Percentiles rank a stretch among this genome's conserved stretches.
Evolutionary conservation across 2,329 filamentous ascomycete species (phyloP).

Genomic region (Neonectria magnoliae): DNA sequence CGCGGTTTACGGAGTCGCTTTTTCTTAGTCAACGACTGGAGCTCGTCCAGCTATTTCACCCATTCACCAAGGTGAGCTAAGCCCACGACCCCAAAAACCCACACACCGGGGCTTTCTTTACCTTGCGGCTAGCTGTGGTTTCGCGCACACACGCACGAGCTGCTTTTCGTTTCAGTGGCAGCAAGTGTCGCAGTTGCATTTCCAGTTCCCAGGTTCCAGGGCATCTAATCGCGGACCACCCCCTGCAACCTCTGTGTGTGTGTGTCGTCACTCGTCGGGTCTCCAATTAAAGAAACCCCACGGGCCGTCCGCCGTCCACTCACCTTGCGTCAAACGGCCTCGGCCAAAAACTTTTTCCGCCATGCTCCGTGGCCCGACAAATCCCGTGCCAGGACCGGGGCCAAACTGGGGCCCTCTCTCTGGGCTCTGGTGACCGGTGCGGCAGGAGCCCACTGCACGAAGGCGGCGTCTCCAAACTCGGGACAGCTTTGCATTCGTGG

Average conservation of each 20-base stretch:
- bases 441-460: constrained; percentile 1
- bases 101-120: constrained; percentile 7
- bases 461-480: constrained; percentile 20
- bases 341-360: constrained; percentile 39
- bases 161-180: neutral
- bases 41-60: neutral
- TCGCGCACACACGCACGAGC: neutral
- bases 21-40: neutral
- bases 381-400: constrained; percentile 38
- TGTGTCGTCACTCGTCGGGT: constrained; percentile 30
- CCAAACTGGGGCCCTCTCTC: constrained; percentile 19
- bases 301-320: constrained; percentile 5
- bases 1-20: neutral
- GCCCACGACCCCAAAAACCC: neutral
- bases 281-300: constrained; percentile 14
- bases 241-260: constrained; percentile 17
- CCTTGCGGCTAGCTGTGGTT: constrained; percentile 21
- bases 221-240: neutral
- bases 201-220: constrained; percentile 7
- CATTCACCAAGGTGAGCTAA: constrained; percentile 17
- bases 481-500: constrained; percentile 25
- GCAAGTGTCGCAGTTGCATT: neutral
- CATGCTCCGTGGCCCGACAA: constrained; percentile 36
- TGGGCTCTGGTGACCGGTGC: constrained; percentile 15
- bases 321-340: constrained; percentile 17